Base-by-base conservation (phyloP, 176 grass and related monocot species). In the Lolium perenne region DNA sequence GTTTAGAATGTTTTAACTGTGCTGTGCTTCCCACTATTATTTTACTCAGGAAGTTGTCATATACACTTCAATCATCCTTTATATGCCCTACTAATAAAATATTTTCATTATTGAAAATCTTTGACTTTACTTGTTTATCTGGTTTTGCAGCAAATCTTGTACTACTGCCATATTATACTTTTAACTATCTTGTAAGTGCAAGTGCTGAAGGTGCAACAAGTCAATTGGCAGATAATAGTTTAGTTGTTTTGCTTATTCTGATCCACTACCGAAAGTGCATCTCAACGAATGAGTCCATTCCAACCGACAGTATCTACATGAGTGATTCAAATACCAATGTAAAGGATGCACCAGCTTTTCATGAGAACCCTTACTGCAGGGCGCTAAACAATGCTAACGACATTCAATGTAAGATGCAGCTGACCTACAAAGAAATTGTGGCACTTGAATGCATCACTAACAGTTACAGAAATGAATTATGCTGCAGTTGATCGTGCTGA, bases 351-450 rank as follows among this genome's bases (percentile, higher is more conserved):
- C 87, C 87, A 49, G 72, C 77, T 82, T 99, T 99, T 88, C 83
- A 91, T 87, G 94, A 99, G 13, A 99, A 99, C 18, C 94, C 94
- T 63, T 99, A 94, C 79, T 94, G 90, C 92, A 99, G 92, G 92
- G 92, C 92, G 11, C 75, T 99, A 80, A 91, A 89, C 82, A 99
- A 86, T 89, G 82, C 94, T 22, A 96, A 91, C 81, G 92, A 99
- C 76, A 94, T 82, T 77, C 88, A 99, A 67, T 99, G 97, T 99
- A 91, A 98, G 90, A 68, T 72, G 41, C 81, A 71, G 3, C 26
- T 77, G 14, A 75, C 59, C 60, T 81, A 55, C 29, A 63, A 11
- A 71, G 78, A 82, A 63, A 63, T 25, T 85, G 32, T 62, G 62
- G 41, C 32, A 23, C 29, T 80, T 0, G 15, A 74, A 77, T 86